Conservation (phyloP, 2,329 filamentous ascomycete genomes). For the Epichloe hybrida region DNA sequence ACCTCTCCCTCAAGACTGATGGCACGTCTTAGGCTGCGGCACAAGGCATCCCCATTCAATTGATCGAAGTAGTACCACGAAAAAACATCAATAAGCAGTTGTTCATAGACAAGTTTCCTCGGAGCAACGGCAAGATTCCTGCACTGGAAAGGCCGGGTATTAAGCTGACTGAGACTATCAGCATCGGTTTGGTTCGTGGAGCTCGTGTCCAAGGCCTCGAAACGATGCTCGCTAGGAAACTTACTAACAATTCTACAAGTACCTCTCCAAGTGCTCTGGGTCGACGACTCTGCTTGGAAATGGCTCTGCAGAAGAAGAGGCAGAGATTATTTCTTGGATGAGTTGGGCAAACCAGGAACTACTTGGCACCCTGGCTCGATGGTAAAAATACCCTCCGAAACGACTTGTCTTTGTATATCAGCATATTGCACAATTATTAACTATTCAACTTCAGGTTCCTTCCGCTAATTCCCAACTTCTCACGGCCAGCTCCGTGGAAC, state of each 20-base stretch:
- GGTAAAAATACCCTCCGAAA: background rate
- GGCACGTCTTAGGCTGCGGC: background rate
- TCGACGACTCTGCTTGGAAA: background rate
- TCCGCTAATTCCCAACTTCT: background rate
- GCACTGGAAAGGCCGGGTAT: background rate
- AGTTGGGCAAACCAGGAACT: constrained; percentile 2
- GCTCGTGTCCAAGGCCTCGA: background rate
- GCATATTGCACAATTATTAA: background rate
- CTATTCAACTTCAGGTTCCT: background rate
- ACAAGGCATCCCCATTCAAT: background rate
- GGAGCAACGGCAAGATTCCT: constrained; percentile 1
- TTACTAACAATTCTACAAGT: background rate
- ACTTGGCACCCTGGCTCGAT: background rate
- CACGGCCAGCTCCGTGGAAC: background rate
- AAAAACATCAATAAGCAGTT: background rate
- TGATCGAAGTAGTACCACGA: background rate
- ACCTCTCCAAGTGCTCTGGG: background rate
- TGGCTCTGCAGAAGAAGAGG: background rate
- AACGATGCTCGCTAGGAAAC: background rate
- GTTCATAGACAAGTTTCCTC: background rate
- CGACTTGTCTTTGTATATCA: background rate
- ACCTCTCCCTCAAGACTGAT: background rate
- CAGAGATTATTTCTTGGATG: constrained; percentile 1
- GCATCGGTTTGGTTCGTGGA: background rate
- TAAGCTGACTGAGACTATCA: background rate